Conservation (phyloP, 768 basidiomycete species). For the Rhizopogon sp. region DNA sequence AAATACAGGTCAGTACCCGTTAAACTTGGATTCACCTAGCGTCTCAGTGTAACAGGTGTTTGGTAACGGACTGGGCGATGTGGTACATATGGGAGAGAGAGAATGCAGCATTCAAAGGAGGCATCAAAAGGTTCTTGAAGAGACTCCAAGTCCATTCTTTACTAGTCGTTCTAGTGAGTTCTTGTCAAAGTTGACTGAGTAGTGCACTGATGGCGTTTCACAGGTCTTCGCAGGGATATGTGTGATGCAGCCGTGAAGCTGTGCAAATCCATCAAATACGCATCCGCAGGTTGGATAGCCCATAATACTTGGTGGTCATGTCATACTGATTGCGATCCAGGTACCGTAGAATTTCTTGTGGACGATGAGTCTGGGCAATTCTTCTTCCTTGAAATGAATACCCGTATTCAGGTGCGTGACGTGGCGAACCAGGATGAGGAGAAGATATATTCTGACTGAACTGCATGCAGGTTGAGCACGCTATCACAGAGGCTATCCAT, state of each 20-base stretch:
- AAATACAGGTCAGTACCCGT: conserved; percentile 48
- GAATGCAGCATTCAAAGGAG: conserved; percentile 68
- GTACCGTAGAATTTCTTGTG: conserved; percentile 66
- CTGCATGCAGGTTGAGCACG: conserved; percentile 53
- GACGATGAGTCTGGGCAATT: conserved; percentile 47
- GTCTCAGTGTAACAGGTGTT: conserved; percentile 42
- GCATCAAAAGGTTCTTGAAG: conserved; percentile 73
- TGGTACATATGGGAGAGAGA: conserved; percentile 62
- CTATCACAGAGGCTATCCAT: conserved; percentile 54
- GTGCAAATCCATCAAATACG: conserved; percentile 45
- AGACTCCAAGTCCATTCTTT: conserved; percentile 60
- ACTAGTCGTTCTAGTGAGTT: conserved; percentile 35
- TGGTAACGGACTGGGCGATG: conserved; percentile 55
- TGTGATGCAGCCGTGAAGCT: conserved; percentile 50
- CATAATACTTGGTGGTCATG: not conserved
- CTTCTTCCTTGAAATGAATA: conserved; percentile 73
- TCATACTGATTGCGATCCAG: conserved; percentile 22
- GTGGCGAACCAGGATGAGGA: not conserved
- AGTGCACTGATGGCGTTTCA: not conserved
- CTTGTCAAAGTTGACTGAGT: not conserved
- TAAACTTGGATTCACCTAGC: not conserved
- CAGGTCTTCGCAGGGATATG: conserved; percentile 43
- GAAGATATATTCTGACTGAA: not conserved
- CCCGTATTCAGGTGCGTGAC: conserved; percentile 46
- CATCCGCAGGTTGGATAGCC: conserved; percentile 44